These are phyloP conservation scores for Lachancea sp. DNA, from an alignment of 805 yeast species.

Conservation along the genomic window DNA sequence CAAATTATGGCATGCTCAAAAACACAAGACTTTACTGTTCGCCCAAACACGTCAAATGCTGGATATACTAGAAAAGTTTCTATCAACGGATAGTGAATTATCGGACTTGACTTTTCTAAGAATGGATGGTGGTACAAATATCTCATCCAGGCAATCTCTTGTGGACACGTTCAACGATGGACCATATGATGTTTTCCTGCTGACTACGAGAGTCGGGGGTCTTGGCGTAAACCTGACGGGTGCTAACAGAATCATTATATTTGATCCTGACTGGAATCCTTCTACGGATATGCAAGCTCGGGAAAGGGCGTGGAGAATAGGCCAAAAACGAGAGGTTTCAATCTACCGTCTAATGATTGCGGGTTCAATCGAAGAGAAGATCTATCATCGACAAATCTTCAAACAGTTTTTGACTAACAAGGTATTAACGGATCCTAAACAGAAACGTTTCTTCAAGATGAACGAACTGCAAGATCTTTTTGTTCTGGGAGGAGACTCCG, in stretches of 20 bases:
- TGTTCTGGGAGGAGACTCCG: constrained; percentile 65
- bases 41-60: constrained; percentile 94
- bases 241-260: constrained; percentile 88
- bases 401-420: constrained; percentile 91
- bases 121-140: constrained; percentile 94
- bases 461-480: constrained; percentile 88
- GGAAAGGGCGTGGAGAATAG: constrained; percentile 95
- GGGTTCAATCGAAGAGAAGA: constrained; percentile 94
- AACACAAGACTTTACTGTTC: constrained; percentile 76
- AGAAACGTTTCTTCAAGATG: constrained; percentile 84
- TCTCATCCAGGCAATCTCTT: constrained; percentile 63
- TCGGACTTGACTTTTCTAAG: constrained; percentile 50
- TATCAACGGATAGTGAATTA: constrained; percentile 36
- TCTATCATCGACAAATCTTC: constrained; percentile 93
- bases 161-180: constrained; percentile 77
- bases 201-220: constrained; percentile 96
- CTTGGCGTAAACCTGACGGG: constrained; percentile 91
- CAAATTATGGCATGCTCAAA: constrained; percentile 68
- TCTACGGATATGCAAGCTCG: constrained; percentile 96
- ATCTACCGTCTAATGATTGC: constrained; percentile 89
- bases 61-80: constrained; percentile 70
- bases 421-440: constrained; percentile 91
- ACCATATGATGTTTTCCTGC: constrained; percentile 56
- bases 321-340: constrained; percentile 87
- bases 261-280: constrained; percentile 98